Evolutionary conservation across 1,284 basidiomycete genomes (phyloP).

Genomic region (Fomes fomentarius): DNA sequence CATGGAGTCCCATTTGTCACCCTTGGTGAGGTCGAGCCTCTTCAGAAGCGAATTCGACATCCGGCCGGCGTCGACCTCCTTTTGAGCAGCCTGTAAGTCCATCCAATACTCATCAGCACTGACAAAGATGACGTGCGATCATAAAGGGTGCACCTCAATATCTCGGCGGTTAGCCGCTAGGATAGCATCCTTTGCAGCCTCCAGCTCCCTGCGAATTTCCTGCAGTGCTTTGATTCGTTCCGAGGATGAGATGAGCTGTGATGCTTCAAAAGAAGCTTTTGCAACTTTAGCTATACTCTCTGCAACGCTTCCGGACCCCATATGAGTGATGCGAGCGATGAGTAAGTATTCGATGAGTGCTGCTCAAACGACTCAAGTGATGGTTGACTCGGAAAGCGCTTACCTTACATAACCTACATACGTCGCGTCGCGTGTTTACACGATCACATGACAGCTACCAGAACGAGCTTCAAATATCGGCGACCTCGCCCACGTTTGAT

Average conservation of each 20-base stretch:
- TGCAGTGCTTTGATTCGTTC: constrained; percentile 76
- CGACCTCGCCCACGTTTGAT: too few species aligned
- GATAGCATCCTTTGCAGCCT: constrained; percentile 65
- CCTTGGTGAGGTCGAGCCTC: constrained; percentile 82
- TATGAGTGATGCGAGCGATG: too few species aligned
- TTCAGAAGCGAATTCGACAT: constrained; percentile 85
- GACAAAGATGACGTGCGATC: neutral
- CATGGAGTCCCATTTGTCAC: constrained; percentile 95
- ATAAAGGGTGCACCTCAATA: constrained; percentile 57
- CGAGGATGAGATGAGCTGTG: constrained; percentile 73
- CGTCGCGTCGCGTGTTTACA: too few species aligned
- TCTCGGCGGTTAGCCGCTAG: constrained; percentile 82
- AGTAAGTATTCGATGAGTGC: too few species aligned
- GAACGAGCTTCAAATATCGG: too few species aligned
- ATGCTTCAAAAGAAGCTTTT: constrained; percentile 82
- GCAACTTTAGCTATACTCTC: constrained; percentile 70
- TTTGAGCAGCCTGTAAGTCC: constrained; percentile 65
- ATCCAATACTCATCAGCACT: neutral
- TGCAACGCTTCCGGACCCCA: constrained; percentile 20
- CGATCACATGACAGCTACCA: too few species aligned
- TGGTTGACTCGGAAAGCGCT: too few species aligned
- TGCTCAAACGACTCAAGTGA: too few species aligned
- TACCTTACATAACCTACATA: too few species aligned
- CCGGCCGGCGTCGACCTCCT: constrained; percentile 79
- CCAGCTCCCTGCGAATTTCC: constrained; percentile 71